A percentile compares a stretch with the other conserved stretches of the same genome.
Conservation (phyloP, 306 rosid species). For the Mucuna pruriens region DNA sequence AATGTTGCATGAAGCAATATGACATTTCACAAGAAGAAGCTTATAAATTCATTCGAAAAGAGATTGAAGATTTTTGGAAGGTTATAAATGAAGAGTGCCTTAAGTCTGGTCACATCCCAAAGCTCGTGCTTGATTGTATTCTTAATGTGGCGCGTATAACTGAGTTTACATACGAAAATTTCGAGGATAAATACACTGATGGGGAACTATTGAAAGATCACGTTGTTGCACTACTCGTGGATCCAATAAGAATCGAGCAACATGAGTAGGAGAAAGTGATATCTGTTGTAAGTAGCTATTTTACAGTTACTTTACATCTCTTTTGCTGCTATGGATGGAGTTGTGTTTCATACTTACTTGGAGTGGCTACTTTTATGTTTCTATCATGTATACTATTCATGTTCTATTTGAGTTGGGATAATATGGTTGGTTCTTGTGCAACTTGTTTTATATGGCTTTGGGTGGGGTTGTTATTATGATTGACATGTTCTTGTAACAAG, state of each 20-base stretch:
- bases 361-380: no score
- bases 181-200: conserved; percentile 27
- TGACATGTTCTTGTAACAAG: neutral
- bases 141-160: conserved; percentile 43
- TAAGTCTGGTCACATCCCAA: conserved; percentile 33
- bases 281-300: neutral
- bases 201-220: conserved; percentile 27
- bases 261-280: neutral
- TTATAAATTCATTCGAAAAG: conserved; percentile 20
- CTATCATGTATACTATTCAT: no score
- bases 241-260: conserved; percentile 14
- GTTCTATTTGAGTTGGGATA: neutral
- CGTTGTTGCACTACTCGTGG: conserved; percentile 29
- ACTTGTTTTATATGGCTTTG: neutral
- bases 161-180: conserved; percentile 41
- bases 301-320: no score
- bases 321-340: neutral
- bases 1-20: conserved; percentile 53
- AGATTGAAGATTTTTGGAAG: conserved; percentile 40
- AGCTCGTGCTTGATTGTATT: conserved; percentile 33
- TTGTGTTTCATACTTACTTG: no score
- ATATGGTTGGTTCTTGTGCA: neutral
- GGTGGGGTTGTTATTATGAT: neutral
- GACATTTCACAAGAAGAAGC: conserved; percentile 33
- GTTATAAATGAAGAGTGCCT: conserved; percentile 52